Percentiles rank a stretch among this genome's conserved stretches.
Evolutionary conservation across 2,329 filamentous ascomycete genomes (phyloP).

Genomic region (Passalora sequoiae): DNA sequence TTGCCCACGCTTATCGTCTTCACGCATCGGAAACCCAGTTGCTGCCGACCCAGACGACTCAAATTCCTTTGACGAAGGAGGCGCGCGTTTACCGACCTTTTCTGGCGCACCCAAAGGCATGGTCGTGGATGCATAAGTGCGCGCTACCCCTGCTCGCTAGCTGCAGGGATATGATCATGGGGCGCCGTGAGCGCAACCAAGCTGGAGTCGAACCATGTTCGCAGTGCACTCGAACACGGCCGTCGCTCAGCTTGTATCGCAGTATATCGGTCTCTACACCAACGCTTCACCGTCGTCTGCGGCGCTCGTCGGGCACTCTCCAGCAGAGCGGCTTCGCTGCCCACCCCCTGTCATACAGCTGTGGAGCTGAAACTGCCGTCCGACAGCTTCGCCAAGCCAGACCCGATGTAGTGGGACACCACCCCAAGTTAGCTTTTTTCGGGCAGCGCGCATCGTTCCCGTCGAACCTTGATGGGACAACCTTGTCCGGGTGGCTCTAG

Average conservation of each 20-base stretch:
- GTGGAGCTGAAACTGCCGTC: conserved; percentile 9
- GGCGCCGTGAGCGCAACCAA: conserved; percentile 2
- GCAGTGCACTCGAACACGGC: neutral
- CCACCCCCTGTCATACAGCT: neutral
- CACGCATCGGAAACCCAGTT: neutral
- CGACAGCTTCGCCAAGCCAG: conserved; percentile 3
- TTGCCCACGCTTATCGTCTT: neutral
- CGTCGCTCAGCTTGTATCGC: neutral
- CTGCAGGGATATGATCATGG: conserved; percentile 2
- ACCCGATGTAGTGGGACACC: neutral
- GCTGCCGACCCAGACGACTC: neutral
- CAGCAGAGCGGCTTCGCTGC: neutral
- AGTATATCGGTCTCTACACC: neutral
- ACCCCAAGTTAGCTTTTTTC: neutral
- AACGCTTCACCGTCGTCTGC: neutral
- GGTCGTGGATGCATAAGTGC: conserved; percentile 2
- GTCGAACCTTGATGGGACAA: conserved; percentile 4
- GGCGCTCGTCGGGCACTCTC: neutral
- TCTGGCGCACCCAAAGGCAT: conserved; percentile 1
- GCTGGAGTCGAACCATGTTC: conserved; percentile 4
- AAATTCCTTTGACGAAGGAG: conserved; percentile 1
- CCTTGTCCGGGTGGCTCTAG: conserved; percentile 1
- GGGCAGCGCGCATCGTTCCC: conserved; percentile 6
- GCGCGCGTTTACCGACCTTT: conserved; percentile 3
- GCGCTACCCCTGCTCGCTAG: neutral